Base-by-base conservation (phyloP, 177 flowering plant species). In the Tripterygium wilfordii region DNA sequence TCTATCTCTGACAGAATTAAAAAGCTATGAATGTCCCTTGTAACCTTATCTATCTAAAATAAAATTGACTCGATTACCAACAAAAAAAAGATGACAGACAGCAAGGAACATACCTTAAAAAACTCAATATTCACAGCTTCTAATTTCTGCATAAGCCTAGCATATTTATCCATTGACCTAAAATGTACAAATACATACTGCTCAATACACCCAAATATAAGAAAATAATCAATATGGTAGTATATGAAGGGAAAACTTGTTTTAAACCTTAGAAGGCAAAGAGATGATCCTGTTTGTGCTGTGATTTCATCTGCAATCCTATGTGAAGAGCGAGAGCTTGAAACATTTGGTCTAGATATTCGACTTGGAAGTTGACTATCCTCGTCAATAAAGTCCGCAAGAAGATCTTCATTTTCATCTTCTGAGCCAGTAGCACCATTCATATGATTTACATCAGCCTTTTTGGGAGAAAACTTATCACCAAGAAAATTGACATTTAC, bases 311-410 rank as follows among this genome's bases (percentile, higher is more conserved):
- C 86, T 71, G 59, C 70, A 60, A 58, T 78, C 53, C 59, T 69
- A 36, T 70, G 62, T 9, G 75, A 54, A 55, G 85, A 69, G 16
- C 63, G 62, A 50, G 54, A 75, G 65, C 60, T 76, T 19, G 58
- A 49, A 65, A 51, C 45, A 30, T 32, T 69, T 26, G 77, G 77
- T 57, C 65, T 85, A 48, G 88, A 75, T 55, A 69, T 72, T 52
- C 97, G 84, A 64, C 99, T 89, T 21, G 99, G 99, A 12, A 89
- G 97, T 71, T 94, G 99, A 72, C 99, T 94, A 54, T 94, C 99
- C 65, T 94, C 99, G 62, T 94, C 99, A 68, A 94, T 94, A 57
- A 87, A 94, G 69, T 94, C 99, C 23, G 99, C 99, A 48, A 69
- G 83, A 50, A 94, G 95, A 69, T 94, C 99, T 66, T 94, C 99